Base-by-base conservation (phyloP, 2,329 filamentous ascomycete species). In the Fusarium coffeatum region DNA sequence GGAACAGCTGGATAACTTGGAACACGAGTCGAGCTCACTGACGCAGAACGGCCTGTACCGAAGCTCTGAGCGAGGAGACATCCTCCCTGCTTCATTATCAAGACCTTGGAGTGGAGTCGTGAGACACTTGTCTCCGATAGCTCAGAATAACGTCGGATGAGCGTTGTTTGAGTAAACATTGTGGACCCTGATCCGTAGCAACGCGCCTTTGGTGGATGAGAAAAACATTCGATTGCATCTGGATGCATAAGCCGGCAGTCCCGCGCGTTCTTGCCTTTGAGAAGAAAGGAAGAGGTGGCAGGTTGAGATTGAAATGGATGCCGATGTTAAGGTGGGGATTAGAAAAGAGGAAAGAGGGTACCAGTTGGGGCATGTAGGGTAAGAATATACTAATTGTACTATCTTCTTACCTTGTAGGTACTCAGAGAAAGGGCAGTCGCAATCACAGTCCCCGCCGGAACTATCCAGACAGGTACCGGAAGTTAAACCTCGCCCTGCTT, bases 111-210 rank as follows among this genome's bases (percentile, higher is more conserved):
- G 73, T 66, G 73, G 65, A 72, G 68, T 59, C 54, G 51, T 75
- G 68, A 75, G 72, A 75, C 73, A 72, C 40, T 73, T 73, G 71
- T 75, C 64, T 70, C 59, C 55, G 56, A 69, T 67, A 63, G 55
- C 43, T 64, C 45, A 71, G 68, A 65, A 72, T 30, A 64, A 46
- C 63, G 50, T 58, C 40, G 59, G 48, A 54, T 60, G 34, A 45
- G 49, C 71, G 27, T 51, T 60, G 40, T 20, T 53, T 49, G 51
- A 50, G 51, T 49, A 70, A 71, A 64, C 25, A 68, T 62, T 48
- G 60, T 62, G 59, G 58, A 54, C 42, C 45, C 42, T 45, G 43
- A 50, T 58, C 71, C 68, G 48, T 51, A 61, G 69, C 73, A 75
- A 61, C 55, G 54, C 66, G 64, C 34, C 54, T 45, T 49, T 55